Evolutionary conservation across 2,329 filamentous ascomycete genomes (phyloP).

Genomic region (Tolypocladium guangdongense): DNA sequence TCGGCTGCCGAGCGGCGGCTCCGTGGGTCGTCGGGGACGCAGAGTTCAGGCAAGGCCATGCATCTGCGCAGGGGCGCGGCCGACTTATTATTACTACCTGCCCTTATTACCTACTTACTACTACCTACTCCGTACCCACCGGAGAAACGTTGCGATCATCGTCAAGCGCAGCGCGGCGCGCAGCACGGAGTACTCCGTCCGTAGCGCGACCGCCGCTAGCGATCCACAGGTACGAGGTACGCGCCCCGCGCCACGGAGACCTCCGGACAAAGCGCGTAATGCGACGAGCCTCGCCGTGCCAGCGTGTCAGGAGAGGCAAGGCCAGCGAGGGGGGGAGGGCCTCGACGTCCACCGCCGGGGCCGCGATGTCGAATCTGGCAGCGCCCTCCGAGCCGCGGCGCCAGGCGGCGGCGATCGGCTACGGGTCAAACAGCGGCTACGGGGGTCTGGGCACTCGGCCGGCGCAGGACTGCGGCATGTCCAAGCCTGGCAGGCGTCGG

Average conservation of each 20-base stretch:
- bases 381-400: neutral
- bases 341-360: neutral
- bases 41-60: too few relatives aligned
- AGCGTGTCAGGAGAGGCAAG: neutral
- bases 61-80: neutral
- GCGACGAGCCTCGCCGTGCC: neutral
- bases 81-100: neutral
- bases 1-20: neutral
- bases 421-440: neutral
- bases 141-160: too few relatives aligned
- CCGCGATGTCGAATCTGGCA: neutral
- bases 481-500: too few relatives aligned
- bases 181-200: too few relatives aligned
- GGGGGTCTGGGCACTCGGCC: neutral
- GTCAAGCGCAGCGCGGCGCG: too few relatives aligned
- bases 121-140: too few relatives aligned
- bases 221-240: neutral
- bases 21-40: neutral
- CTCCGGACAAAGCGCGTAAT: neutral
- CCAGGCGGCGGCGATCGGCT: neutral
- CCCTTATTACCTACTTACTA: too few relatives aligned
- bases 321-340: neutral
- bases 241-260: neutral
- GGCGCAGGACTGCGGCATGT: neutral
- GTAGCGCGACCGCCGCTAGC: neutral